Percentiles rank a stretch among this genome's conserved stretches.
Conservation (phyloP, 1,139 yeast species). For the Hansenula anomala region DNA sequence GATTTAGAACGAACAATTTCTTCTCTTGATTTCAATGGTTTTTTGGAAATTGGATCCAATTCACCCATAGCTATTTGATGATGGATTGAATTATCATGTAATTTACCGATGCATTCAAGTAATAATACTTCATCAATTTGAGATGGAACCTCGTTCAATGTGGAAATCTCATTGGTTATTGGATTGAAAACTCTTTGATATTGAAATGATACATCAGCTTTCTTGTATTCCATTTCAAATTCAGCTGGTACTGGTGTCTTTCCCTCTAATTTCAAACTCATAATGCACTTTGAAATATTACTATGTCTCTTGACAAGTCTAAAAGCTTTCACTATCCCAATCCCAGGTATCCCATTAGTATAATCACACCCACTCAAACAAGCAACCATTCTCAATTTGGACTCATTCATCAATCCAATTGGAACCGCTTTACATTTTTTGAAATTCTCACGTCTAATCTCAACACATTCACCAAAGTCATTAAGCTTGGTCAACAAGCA, state of each 20-base stretch:
- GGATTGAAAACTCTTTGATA: slow-evolving; percentile 88
- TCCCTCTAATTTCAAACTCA: slow-evolving; percentile 59
- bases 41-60: slow-evolving; percentile 60
- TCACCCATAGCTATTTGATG: slow-evolving; percentile 57
- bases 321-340: slow-evolving; percentile 80
- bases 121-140: slow-evolving; percentile 31
- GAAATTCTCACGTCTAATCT: slow-evolving; percentile 55
- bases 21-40: slow-evolving; percentile 34
- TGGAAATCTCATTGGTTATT: slow-evolving; percentile 35
- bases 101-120: slow-evolving; percentile 61
- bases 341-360: slow-evolving; percentile 75
- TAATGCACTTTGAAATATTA: slow-evolving; percentile 49
- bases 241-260: slow-evolving; percentile 49
- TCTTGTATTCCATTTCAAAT: slow-evolving; percentile 54
- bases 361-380: slow-evolving; percentile 95
- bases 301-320: slow-evolving; percentile 48
- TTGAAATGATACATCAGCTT: slow-evolving; percentile 78
- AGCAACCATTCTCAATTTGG: slow-evolving; percentile 72
- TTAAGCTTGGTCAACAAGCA: slow-evolving; percentile 75
- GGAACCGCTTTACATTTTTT: slow-evolving; percentile 39
- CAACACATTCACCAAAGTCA: slow-evolving; percentile 72
- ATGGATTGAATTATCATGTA: slow-evolving; percentile 44
- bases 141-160: slow-evolving; percentile 55
- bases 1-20: slow-evolving; percentile 11
- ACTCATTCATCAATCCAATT: slow-evolving; percentile 41